Evolutionary conservation across 768 basidiomycete genomes (phyloP).

Genomic region (Phylloporus arenicola): DNA sequence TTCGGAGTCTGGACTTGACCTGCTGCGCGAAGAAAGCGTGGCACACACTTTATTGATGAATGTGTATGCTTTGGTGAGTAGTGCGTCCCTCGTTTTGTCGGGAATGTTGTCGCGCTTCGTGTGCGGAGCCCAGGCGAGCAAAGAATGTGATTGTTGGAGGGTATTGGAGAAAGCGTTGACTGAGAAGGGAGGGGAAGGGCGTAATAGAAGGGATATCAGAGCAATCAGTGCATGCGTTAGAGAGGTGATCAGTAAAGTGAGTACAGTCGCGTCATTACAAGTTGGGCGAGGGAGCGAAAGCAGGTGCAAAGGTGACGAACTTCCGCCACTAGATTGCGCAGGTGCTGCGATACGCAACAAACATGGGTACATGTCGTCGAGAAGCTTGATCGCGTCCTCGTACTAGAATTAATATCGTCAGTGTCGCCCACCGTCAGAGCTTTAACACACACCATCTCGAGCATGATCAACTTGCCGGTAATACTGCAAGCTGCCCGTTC

Average conservation of each 20-base stretch:
- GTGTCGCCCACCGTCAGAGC: neutral
- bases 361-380: slow-evolving; percentile 43
- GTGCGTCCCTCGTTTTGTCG: slow-evolving; percentile 49
- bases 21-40: slow-evolving; percentile 27
- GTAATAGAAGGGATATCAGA: slow-evolving; percentile 28
- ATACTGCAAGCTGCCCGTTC: slow-evolving; percentile 71
- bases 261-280: slow-evolving; percentile 29
- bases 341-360: slow-evolving; percentile 24
- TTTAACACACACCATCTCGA: slow-evolving; percentile 60
- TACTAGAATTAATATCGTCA: slow-evolving; percentile 36
- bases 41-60: slow-evolving; percentile 35
- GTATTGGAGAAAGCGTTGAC: slow-evolving; percentile 23
- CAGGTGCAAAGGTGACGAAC: slow-evolving; percentile 16
- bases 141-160: slow-evolving; percentile 30
- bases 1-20: slow-evolving; percentile 8
- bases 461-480: slow-evolving; percentile 55
- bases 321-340: neutral
- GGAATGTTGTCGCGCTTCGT: slow-evolving; percentile 36
- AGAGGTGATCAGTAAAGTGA: slow-evolving; percentile 57
- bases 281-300: slow-evolving; percentile 44
- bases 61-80: slow-evolving; percentile 59
- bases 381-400: slow-evolving; percentile 41
- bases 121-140: slow-evolving; percentile 51
- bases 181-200: slow-evolving; percentile 16
- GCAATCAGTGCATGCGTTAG: slow-evolving; percentile 49